phyloP scores from a whole-genome alignment of 805 yeast species.

The Priceomyces carsonii region DNA sequence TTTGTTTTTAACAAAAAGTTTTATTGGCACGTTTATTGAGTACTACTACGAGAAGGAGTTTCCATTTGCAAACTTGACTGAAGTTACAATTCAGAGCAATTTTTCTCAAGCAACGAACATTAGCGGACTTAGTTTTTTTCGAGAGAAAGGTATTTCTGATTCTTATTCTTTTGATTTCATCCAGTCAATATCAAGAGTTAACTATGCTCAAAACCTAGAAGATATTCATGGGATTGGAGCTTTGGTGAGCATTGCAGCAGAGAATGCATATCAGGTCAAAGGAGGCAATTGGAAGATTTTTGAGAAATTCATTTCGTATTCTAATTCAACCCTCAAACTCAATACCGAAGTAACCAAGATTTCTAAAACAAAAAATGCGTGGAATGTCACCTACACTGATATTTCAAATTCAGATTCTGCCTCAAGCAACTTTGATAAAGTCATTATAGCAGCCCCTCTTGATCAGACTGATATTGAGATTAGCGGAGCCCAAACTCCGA shows the following conservation, averaged over 20 bases:
- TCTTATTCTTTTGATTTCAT: conserved; percentile 28
- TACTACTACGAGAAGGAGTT: conserved; percentile 28
- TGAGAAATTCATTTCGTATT: conserved; percentile 33
- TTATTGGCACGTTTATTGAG: conserved; percentile 27
- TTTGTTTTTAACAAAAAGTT: conserved; percentile 13
- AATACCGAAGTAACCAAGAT: conserved; percentile 13
- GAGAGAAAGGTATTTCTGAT: conserved; percentile 18
- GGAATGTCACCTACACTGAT: conserved; percentile 8
- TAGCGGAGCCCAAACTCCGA: conserved; percentile 3
- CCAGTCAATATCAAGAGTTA: conserved; percentile 44
- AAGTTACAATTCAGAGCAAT: conserved; percentile 18
- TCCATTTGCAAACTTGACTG: conserved; percentile 35
- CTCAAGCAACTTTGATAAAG: conserved; percentile 36
- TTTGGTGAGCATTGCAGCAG: conserved; percentile 39
- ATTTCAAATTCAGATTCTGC: background rate
- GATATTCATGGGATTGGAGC: conserved; percentile 47
- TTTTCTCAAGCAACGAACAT: conserved; percentile 20
- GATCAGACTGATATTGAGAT: conserved; percentile 25
- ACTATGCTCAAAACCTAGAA: conserved; percentile 42
- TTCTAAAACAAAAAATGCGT: background rate
- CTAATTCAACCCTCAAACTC: conserved; percentile 29
- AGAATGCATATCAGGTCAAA: conserved; percentile 29
- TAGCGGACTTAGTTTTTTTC: conserved; percentile 25
- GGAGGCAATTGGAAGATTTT: conserved; percentile 51
- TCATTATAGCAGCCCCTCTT: conserved; percentile 46